Conservation (phyloP, 1,284 basidiomycete species). For the Sporisorium reilianum region DNA sequence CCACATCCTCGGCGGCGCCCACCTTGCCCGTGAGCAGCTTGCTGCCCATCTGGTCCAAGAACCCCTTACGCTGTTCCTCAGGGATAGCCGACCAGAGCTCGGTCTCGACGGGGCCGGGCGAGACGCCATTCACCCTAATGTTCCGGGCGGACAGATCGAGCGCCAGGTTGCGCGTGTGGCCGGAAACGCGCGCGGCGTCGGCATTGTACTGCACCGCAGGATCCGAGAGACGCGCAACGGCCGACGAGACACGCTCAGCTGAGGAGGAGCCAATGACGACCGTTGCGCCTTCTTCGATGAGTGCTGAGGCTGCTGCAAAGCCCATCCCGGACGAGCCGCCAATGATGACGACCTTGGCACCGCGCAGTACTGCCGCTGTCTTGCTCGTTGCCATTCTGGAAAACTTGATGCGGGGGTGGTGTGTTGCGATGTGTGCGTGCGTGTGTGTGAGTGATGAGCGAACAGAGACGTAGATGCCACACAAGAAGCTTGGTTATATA, state of each 20-base stretch:
- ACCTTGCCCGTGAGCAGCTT: constrained; percentile 26
- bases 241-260: constrained; percentile 12
- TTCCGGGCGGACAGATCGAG: constrained; percentile 32
- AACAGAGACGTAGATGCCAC: neutral
- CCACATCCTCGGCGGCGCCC: constrained; percentile 29
- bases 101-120: constrained; percentile 41
- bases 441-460: too few relatives aligned
- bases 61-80: constrained; percentile 2
- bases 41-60: neutral
- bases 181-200: constrained; percentile 29
- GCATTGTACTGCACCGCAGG: constrained; percentile 44
- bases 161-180: constrained; percentile 31
- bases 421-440: too few relatives aligned
- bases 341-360: constrained; percentile 45
- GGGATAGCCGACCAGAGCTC: constrained; percentile 41
- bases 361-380: constrained; percentile 5
- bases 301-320: constrained; percentile 39
- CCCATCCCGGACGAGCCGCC: constrained; percentile 51
- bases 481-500: neutral
- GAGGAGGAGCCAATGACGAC: constrained; percentile 45
- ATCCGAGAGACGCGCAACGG: constrained; percentile 35
- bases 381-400: constrained; percentile 24
- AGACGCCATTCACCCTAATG: constrained; percentile 47
- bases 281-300: constrained; percentile 51
- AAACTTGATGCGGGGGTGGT: neutral